Evolutionary conservation across 1,284 basidiomycete genomes (phyloP), one percentile per base, ranked within the genome.

Genomic region (Ganoderma resinaceum): DNA sequence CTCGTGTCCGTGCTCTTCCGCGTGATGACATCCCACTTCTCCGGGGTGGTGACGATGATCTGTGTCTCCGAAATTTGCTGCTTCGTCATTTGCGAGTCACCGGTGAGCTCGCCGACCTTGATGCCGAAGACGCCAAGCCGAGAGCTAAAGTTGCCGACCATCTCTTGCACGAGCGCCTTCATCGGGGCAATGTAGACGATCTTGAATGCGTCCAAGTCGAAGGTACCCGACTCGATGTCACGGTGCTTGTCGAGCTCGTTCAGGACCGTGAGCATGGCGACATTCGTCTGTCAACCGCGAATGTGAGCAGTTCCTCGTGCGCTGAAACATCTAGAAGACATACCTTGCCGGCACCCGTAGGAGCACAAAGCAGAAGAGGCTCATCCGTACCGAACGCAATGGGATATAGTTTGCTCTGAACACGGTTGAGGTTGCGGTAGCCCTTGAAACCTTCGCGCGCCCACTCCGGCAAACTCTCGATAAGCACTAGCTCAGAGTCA

Each of bases 21-120:
- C 35, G 96, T 99, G 80, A 99, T 98, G 75, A 99, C 97, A 76
- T 99, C 98, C 96, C 96, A 99, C 81, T 99, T 99, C 82, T 99
- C 98, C 0, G 98, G 98, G 0, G 98, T 99, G 0, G 97, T 99
- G 72, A 99, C 97, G 79, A 99, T 99, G 77, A 99, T 95, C 79
- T 99, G 97, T 0, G 98, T 99, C 79, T 98, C 95, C 3, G 96
- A 84, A 70, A 99, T 99, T 80, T 99, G 97, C 72, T 96, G 92
- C 81, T 99, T 99, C 69, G 97, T 99, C 87, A 99, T 93, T 85
- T 99, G 97, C 52, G 94, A 91, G 81, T 99, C 98, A 55, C 98
- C 98, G 0, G 98, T 99, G 65, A 99, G 86, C 80, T 99, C 97
- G 52, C 95, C 95, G 66, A 99, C 94, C 73, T 90, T 93, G 81